A percentile compares a stretch with the other conserved stretches of the same genome.
These are phyloP conservation scores for Aspergillus spinulosporus DNA, from an alignment of 2,329 filamentous ascomycete genomes.

Conservation along the genomic window DNA sequence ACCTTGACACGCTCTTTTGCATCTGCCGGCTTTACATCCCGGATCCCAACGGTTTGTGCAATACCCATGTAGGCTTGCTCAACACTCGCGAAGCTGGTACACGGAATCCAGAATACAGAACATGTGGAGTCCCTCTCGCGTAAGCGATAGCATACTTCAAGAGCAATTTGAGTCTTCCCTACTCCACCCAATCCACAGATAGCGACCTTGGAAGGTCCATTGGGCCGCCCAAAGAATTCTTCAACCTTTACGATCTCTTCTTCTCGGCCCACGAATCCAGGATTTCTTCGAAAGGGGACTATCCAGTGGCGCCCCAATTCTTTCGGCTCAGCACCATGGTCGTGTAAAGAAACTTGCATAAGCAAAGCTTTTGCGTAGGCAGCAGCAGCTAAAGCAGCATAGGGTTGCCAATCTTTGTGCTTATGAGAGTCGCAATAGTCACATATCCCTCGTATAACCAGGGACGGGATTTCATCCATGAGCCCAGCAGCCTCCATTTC, in stretches of 20 bases:
- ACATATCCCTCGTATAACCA: too few relatives aligned
- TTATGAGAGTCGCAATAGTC: too few relatives aligned
- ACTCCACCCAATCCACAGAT: conserved; percentile 18
- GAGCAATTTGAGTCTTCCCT: conserved; percentile 30
- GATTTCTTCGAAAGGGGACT: not conserved
- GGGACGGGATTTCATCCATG: too few relatives aligned
- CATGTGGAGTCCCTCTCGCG: conserved; percentile 7
- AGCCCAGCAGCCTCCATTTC: too few relatives aligned
- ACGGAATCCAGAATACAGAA: conserved; percentile 34
- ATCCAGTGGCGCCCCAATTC: not conserved
- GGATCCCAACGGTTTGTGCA: conserved; percentile 8
- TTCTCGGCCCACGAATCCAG: not conserved
- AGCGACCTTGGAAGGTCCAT: conserved; percentile 1
- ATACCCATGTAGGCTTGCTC: conserved; percentile 19
- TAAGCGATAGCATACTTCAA: conserved; percentile 26
- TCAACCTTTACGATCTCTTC: not conserved
- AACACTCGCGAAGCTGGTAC: conserved; percentile 21
- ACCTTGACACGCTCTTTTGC: conserved; percentile 8
- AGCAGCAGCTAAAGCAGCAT: too few relatives aligned
- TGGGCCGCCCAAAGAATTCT: not conserved
- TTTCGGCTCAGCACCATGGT: too few relatives aligned
- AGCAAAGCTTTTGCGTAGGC: too few relatives aligned
- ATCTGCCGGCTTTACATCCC: conserved; percentile 5
- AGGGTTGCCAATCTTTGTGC: too few relatives aligned
- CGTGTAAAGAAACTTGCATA: too few relatives aligned